Evolutionary conservation across 78 protist species (phyloP).

Genomic region (Carpediemonas membranifera): DNA sequence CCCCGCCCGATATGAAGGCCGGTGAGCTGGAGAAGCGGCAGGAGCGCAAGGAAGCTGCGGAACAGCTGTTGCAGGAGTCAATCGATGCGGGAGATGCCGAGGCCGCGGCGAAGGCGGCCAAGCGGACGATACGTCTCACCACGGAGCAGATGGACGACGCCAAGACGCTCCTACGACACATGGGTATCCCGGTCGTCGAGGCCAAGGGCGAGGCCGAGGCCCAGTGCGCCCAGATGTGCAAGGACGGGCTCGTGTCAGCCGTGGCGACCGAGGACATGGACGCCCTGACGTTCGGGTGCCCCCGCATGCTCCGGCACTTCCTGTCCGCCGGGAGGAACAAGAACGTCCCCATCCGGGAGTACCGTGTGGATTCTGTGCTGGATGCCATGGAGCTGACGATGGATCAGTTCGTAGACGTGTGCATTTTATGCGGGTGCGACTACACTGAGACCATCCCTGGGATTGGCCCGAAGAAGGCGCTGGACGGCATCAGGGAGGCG

Average conservation of each 20-base stretch:
- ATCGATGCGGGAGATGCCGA: constrained; percentile 65
- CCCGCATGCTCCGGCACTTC: constrained; percentile 59
- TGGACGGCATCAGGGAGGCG: constrained; percentile 3
- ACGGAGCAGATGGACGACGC: constrained; percentile 79
- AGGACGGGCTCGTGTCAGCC: constrained; percentile 54
- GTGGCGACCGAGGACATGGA: constrained; percentile 95
- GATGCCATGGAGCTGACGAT: constrained; percentile 49
- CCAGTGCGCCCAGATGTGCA: constrained; percentile 79
- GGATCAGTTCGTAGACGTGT: constrained; percentile 87
- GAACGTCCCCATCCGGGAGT: constrained; percentile 66
- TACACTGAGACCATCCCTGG: constrained; percentile 16
- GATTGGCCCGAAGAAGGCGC: constrained; percentile 29
- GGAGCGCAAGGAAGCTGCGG: constrained; percentile 64
- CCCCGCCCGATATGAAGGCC: constrained; percentile 79
- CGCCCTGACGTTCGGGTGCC: constrained; percentile 79
- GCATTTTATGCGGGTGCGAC: constrained; percentile 66
- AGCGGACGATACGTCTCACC: constrained; percentile 57
- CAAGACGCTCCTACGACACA: constrained; percentile 62
- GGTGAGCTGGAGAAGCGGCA: constrained; percentile 77
- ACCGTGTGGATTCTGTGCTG: constrained; percentile 47
- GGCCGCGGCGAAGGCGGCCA: constrained; percentile 48
- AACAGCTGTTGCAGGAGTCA: constrained; percentile 51
- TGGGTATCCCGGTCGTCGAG: constrained; percentile 89
- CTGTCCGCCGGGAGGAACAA: constrained; percentile 66
- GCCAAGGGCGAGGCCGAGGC: constrained; percentile 98